Conservation (phyloP, 73 alveolate genomes). For the Paramecium caudatum region DNA sequence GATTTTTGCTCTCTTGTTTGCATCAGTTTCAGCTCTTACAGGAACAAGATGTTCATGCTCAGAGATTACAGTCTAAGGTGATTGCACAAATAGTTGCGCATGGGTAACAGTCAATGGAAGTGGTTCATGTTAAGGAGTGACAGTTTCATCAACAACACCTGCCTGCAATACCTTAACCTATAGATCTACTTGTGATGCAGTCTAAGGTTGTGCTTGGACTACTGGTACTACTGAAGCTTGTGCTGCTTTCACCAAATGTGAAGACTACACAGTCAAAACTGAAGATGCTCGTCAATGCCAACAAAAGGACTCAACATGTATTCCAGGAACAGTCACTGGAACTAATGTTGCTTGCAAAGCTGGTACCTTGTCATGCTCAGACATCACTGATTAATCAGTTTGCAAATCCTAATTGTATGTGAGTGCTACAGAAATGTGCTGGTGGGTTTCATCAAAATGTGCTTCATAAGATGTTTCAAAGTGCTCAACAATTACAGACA, state of each 20-base stretch:
- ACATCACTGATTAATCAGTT: not conserved
- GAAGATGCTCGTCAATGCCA: not conserved
- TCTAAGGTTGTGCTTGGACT: not conserved
- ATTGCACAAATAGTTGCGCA: not conserved
- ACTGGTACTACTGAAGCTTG: not conserved
- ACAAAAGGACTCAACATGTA: not conserved
- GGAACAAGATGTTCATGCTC: no score
- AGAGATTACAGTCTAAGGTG: no score
- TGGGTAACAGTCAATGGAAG: not conserved
- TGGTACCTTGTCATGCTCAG: not conserved
- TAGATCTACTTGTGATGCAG: not conserved
- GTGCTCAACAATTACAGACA: not conserved
- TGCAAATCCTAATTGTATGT: not conserved
- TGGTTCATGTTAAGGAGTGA: not conserved
- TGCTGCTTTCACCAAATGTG: not conserved
- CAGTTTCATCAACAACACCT: not conserved
- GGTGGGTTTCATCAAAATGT: not conserved
- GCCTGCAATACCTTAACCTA: not conserved
- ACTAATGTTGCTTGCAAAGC: not conserved
- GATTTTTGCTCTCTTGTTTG: no score
- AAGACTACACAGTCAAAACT: not conserved
- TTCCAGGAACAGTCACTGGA: conserved; percentile 19
- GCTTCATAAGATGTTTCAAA: not conserved
- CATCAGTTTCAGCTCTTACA: no score
- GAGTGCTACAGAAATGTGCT: not conserved